Evolutionary conservation across 345 rosid genomes (phyloP).

Genomic region (Pugionium cornutum): DNA sequence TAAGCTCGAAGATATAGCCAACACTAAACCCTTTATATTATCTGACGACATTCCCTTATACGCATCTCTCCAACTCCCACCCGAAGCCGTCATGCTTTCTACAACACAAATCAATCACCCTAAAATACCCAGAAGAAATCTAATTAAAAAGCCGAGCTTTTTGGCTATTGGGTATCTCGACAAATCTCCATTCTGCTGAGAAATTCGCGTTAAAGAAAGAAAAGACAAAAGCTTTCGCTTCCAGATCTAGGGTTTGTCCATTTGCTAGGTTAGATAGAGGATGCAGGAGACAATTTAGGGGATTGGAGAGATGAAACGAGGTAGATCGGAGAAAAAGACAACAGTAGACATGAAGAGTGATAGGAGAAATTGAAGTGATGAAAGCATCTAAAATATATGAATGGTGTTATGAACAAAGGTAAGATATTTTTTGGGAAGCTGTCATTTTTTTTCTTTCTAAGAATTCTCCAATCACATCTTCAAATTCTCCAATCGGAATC

Average conservation of each 20-base stretch:
- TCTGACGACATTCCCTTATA: conserved; percentile 71
- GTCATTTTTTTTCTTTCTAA: too few relatives aligned
- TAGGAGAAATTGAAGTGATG: neutral
- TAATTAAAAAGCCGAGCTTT: neutral
- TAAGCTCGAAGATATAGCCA: conserved; percentile 41
- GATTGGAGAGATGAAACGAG: conserved; percentile 11
- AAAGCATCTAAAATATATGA: conserved; percentile 6
- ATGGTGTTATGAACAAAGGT: neutral
- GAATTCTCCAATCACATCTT: too few relatives aligned
- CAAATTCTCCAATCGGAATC: too few relatives aligned
- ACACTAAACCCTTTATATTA: conserved; percentile 61
- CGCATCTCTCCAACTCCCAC: conserved; percentile 47
- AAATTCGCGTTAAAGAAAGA: neutral
- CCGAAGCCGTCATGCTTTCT: conserved; percentile 29
- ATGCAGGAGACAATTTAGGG: conserved; percentile 30
- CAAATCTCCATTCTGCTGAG: conserved; percentile 14
- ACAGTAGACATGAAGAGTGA: conserved; percentile 15
- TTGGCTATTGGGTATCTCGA: conserved; percentile 25
- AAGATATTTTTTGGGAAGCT: neutral
- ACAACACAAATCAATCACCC: conserved; percentile 15
- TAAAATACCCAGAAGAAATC: conserved; percentile 1
- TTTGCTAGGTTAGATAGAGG: conserved; percentile 13
- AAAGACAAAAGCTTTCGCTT: conserved; percentile 26
- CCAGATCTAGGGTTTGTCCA: conserved; percentile 30
- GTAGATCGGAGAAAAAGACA: conserved; percentile 19